phyloP scores from a whole-genome alignment of 805 yeast species.

The Starmerella vitae region DNA sequence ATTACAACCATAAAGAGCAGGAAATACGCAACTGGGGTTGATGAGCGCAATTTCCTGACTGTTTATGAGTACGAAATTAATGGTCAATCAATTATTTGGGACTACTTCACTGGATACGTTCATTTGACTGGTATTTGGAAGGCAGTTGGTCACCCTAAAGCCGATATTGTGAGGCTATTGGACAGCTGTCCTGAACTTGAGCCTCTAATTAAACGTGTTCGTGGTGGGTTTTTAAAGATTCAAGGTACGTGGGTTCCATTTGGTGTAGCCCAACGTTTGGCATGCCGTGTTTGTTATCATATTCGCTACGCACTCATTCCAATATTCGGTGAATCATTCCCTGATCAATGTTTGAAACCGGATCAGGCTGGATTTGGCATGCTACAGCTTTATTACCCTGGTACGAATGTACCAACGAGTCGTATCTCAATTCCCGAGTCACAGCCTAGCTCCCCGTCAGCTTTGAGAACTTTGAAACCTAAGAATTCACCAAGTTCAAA shows the following conservation, averaged over 20 bases:
- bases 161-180: conserved; percentile 60
- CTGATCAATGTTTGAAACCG: conserved; percentile 46
- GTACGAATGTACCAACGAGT: too few species aligned
- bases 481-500: not conserved
- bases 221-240: conserved; percentile 84
- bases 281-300: conserved; percentile 61
- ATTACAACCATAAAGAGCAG: conserved; percentile 16
- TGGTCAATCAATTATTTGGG: conserved; percentile 74
- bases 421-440: not conserved
- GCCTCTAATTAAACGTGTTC: conserved; percentile 50
- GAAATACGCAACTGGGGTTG: conserved; percentile 57
- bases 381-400: conserved; percentile 28
- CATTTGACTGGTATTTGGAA: conserved; percentile 86
- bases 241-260: conserved; percentile 91
- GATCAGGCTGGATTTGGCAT: conserved; percentile 52
- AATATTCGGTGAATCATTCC: conserved; percentile 60
- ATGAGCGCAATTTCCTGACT: conserved; percentile 52
- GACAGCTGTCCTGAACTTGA: conserved; percentile 52
- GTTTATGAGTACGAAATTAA: conserved; percentile 61
- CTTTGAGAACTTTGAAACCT: not conserved
- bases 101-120: conserved; percentile 68
- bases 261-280: conserved; percentile 50
- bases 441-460: not conserved
- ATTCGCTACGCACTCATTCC: conserved; percentile 68
- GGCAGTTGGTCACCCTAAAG: conserved; percentile 51